Evolutionary conservation across 352 stramenopile genomes (phyloP), one percentile per base, ranked within the genome.

Genomic region (Thalassiosira hispida): DNA sequence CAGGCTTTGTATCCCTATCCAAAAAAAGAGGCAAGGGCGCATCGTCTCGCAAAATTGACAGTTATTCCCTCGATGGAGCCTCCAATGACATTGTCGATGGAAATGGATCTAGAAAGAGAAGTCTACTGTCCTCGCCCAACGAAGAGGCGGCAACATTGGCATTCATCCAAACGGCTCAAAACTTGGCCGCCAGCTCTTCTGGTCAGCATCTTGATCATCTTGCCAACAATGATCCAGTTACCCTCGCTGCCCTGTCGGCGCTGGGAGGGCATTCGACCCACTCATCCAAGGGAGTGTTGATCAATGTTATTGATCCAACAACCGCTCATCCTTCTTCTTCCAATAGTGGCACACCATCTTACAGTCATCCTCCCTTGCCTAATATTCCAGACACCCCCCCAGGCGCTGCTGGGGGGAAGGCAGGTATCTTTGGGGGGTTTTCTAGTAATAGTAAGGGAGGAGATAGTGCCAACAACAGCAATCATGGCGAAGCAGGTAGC

Each of bases 271-370:
- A 72, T 35, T 66, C 56, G 12, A 64, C 52, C 2, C 60, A 73
- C 11, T 53, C 71, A 12, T 61, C 53, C 4, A 47, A 51, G 11
- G 74, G 65, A 2, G 74, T 82, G 0, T 22, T 76, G 11, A 78
- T 92, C 25, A 90, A 88, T 72, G 81, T 92, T 20, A 88, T 92
- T 59, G 86, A 92, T 78, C 86, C 86, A 22, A 87, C 81, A 1
- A 72, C 65, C n/a, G 25, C 73, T 18, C 20, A 31, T 52, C 14
- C 42, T 56, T 8, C 31, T 8, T 38, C 8, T 3, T 3, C 3
- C 3, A 38, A 38, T 8, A 38, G 31, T 8, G 8, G 31, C 31
- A 8, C 3, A 9, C 3, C 8, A 38, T 38, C 4, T 12, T 55
- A 55, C 29, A 53, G 1, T 11, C 8, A 57, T 27, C 20, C 49